A percentile compares a stretch with the other conserved stretches of the same genome.
phyloP scores from a whole-genome alignment of 164 flowering plant genomes.

The Tetrastigma voinierianum region DNA sequence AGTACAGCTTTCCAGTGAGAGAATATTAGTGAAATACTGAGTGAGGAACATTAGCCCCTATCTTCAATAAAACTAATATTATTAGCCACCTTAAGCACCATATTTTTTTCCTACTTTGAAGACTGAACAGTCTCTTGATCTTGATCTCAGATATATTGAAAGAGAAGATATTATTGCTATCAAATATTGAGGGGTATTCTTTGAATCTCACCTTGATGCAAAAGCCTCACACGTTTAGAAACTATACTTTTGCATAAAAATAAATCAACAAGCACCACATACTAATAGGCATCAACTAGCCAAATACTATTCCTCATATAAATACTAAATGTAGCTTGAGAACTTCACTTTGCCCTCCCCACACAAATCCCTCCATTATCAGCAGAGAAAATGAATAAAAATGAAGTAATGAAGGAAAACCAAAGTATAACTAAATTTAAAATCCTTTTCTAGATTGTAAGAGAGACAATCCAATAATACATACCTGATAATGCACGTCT shows the following conservation, averaged over 20 bases:
- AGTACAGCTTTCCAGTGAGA: too few species aligned
- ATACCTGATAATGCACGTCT: slow-evolving; percentile 81
- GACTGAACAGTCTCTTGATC: too few species aligned
- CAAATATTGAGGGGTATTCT: neutral
- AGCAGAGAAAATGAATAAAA: neutral
- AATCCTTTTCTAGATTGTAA: neutral
- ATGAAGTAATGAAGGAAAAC: neutral
- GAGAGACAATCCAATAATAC: neutral
- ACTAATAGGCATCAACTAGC: neutral
- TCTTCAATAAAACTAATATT: too few species aligned
- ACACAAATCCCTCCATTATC: neutral
- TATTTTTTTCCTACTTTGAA: too few species aligned
- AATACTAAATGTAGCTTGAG: neutral
- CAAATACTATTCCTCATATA: neutral
- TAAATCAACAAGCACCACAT: neutral
- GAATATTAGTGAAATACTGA: too few species aligned
- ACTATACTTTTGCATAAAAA: neutral
- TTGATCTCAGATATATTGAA: too few species aligned
- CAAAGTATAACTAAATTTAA: neutral
- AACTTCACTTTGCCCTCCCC: neutral
- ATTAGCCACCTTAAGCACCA: too few species aligned
- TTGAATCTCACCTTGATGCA: neutral
- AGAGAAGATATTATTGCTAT: too few species aligned
- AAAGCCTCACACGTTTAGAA: neutral
- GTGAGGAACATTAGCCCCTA: too few species aligned